Conservation (phyloP, 1,284 basidiomycete genomes). For the Ganoderma lingzhi region DNA sequence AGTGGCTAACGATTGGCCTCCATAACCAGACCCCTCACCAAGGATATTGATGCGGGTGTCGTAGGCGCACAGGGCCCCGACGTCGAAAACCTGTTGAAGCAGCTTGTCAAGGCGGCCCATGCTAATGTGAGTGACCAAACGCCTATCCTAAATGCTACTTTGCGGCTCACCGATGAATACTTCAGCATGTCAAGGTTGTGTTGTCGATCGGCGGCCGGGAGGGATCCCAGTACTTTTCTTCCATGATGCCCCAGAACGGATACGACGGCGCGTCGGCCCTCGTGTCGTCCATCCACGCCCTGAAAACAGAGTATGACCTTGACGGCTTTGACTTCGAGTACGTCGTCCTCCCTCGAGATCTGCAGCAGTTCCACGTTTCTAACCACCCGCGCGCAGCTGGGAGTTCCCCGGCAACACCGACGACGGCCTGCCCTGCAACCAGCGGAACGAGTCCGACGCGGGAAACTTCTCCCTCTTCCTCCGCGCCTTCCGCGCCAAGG, state of each 20-base stretch:
- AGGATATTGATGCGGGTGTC: not conserved
- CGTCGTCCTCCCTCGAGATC: conserved; percentile 14
- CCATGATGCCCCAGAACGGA: conserved; percentile 4
- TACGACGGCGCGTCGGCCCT: not conserved
- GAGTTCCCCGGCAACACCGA: not conserved
- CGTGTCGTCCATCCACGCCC: conserved; percentile 3
- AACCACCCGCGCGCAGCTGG: not conserved
- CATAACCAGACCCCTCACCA: not conserved
- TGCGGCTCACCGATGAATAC: not conserved
- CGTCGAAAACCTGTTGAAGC: not conserved
- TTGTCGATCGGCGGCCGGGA: not conserved
- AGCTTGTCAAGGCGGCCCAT: not conserved
- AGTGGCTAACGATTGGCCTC: not conserved
- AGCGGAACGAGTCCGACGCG: conserved; percentile 1
- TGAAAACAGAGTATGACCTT: not conserved
- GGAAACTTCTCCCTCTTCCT: conserved; percentile 7
- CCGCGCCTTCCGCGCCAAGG: not conserved
- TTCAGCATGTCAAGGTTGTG: not conserved
- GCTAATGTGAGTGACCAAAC: not conserved
- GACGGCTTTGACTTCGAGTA: conserved; percentile 21
- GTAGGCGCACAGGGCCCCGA: not conserved
- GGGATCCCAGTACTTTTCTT: not conserved
- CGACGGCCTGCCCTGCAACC: conserved; percentile 2
- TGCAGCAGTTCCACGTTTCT: not conserved
- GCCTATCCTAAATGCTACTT: not conserved